Conservation (phyloP, 2,329 filamentous ascomycete genomes). For the Intubia oerlemansii region DNA sequence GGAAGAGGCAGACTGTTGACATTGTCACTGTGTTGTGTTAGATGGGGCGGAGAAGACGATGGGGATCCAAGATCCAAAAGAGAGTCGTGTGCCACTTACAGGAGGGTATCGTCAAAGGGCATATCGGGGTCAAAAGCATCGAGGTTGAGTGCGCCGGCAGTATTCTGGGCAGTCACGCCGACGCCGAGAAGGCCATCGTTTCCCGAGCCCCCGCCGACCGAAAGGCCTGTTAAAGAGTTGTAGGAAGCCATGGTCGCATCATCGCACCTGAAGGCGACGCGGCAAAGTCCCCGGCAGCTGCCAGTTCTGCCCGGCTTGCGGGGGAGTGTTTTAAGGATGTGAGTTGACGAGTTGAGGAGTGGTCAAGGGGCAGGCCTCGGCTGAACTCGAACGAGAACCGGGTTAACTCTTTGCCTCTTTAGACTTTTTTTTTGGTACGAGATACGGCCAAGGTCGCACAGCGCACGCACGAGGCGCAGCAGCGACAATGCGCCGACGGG, state of each 20-base stretch:
- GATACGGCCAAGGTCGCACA: no score
- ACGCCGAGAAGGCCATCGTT: conserved; percentile 27
- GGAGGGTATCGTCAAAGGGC: conserved; percentile 31
- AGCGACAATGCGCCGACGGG: no score
- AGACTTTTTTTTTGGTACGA: no score
- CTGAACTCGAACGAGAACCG: no score
- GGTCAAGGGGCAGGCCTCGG: no score
- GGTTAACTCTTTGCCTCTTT: no score
- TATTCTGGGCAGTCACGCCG: conserved; percentile 15
- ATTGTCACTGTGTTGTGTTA: conserved; percentile 14
- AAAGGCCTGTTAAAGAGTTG: conserved; percentile 32
- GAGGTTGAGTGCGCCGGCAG: conserved; percentile 16
- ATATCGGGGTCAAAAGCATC: conserved; percentile 30
- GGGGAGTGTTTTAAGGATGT: no score
- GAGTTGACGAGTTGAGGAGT: no score
- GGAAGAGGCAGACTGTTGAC: conserved; percentile 23
- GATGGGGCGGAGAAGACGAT: background rate
- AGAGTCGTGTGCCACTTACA: conserved; percentile 28
- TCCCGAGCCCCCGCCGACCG: conserved; percentile 19
- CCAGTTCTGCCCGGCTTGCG: no score
- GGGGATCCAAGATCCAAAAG: background rate
- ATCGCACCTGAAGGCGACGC: no score
- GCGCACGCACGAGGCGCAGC: no score
- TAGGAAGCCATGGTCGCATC: conserved; percentile 28
- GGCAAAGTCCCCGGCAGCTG: no score